A percentile compares a stretch with the other conserved stretches of the same genome.
phyloP scores from a whole-genome alignment of 129 eudicot genomes.

The Erigeron canadensis region DNA sequence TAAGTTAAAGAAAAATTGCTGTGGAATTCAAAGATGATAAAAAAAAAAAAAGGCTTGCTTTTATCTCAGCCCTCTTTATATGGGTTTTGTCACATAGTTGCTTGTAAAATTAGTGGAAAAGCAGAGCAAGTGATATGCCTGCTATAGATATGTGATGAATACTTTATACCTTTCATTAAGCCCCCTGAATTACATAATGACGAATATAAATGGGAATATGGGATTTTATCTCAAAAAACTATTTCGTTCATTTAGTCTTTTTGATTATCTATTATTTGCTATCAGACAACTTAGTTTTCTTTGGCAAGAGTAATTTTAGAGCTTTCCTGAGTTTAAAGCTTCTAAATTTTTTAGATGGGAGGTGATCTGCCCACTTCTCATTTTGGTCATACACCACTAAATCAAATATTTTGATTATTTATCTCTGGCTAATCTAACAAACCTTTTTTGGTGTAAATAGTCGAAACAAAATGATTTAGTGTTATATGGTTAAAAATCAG shows the following conservation, averaged over 20 bases:
- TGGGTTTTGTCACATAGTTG: constrained; percentile 40
- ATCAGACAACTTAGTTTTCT: too few species aligned
- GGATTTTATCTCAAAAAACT: constrained; percentile 11
- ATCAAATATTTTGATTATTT: too few species aligned
- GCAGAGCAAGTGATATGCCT: constrained; percentile 26
- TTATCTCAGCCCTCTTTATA: constrained; percentile 13
- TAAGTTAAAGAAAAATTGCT: constrained; percentile 26
- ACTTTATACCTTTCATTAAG: constrained; percentile 26
- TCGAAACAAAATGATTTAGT: too few species aligned
- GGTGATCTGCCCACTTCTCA: too few species aligned
- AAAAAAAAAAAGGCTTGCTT: constrained; percentile 2
- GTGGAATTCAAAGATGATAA: constrained; percentile 7
- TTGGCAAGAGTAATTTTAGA: too few species aligned
- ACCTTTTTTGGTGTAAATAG: too few species aligned
- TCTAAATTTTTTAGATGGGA: neutral
- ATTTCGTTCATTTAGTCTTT: neutral
- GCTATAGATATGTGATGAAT: constrained; percentile 37
- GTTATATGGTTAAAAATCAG: too few species aligned
- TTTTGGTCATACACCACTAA: too few species aligned
- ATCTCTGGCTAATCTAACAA: too few species aligned
- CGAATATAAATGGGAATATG: constrained; percentile 32
- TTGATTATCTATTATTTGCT: neutral
- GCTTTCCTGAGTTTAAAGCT: neutral
- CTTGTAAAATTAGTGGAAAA: constrained; percentile 43
- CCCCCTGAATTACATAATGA: constrained; percentile 29